Conservation (phyloP, 306 rosid genomes). For the Trichosanthes truncata region DNA sequence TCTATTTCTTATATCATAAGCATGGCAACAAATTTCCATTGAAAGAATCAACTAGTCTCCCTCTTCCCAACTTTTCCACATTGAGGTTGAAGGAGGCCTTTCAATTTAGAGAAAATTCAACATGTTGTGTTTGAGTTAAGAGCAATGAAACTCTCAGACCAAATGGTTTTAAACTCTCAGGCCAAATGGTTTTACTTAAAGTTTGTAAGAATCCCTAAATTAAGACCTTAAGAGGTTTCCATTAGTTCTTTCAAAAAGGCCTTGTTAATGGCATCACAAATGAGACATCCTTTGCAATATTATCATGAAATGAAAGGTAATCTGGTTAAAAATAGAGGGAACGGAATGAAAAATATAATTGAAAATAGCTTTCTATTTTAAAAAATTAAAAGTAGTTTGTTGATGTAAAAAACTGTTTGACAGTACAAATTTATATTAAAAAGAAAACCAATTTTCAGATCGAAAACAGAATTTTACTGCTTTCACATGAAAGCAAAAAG, state of each 20-base stretch:
- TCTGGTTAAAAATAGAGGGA: background rate
- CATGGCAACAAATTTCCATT: background rate
- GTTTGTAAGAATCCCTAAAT: background rate
- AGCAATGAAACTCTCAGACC: background rate
- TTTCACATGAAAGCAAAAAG: background rate
- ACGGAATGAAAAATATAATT: background rate
- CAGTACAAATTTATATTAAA: background rate
- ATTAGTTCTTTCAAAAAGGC: background rate
- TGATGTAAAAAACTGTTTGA: background rate
- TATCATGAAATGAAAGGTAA: background rate
- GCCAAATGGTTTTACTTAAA: background rate
- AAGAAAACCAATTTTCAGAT: background rate
- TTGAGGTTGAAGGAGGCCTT: background rate
- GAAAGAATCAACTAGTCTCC: background rate
- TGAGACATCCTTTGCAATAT: background rate
- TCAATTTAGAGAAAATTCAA: background rate
- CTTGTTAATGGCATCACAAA: background rate
- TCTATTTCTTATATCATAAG: background rate
- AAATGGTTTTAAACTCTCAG: background rate
- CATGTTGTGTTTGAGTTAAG: background rate
- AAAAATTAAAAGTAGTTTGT: background rate
- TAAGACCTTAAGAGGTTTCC: background rate
- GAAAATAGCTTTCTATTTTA: background rate
- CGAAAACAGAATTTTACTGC: background rate
- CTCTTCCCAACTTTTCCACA: background rate